A percentile compares a stretch with the other conserved stretches of the same genome.
Conservation (phyloP, 441 rosid species). For the Syzygium malaccense region DNA sequence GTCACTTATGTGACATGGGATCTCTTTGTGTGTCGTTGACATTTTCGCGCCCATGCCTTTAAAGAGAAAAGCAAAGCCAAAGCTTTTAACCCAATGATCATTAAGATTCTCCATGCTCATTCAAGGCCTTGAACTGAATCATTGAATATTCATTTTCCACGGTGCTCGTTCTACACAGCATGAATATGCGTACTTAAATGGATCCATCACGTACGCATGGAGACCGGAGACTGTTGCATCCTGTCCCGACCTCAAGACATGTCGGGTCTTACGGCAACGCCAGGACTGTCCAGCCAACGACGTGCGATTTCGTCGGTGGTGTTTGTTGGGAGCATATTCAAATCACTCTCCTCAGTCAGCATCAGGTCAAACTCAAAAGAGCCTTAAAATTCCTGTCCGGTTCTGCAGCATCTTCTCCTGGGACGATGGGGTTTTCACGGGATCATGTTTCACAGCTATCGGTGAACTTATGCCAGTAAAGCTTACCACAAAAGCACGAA, state of each 20-base stretch:
- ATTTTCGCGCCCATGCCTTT: background rate
- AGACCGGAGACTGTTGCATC: background rate
- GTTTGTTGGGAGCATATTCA: background rate
- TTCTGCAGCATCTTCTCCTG: background rate
- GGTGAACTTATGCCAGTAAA: background rate
- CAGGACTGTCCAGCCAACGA: background rate
- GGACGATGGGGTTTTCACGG: background rate
- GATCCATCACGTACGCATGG: background rate
- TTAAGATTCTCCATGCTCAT: background rate
- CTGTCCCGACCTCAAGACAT: background rate
- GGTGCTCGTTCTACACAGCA: background rate
- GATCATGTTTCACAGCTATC: background rate
- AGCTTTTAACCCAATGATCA: background rate
- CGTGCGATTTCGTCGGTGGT: background rate
- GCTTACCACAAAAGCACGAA: background rate
- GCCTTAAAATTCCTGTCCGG: background rate
- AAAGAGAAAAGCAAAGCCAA: background rate
- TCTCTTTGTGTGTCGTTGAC: accelerated
- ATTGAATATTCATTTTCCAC: background rate
- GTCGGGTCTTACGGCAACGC: background rate
- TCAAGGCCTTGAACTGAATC: background rate
- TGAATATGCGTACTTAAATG: background rate
- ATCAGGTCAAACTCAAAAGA: background rate
- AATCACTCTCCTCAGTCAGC: background rate
- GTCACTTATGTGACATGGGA: accelerated